These are phyloP conservation scores for Penicillium parvum DNA, from an alignment of 495 filamentous ascomycete species.

Conservation along the genomic window DNA sequence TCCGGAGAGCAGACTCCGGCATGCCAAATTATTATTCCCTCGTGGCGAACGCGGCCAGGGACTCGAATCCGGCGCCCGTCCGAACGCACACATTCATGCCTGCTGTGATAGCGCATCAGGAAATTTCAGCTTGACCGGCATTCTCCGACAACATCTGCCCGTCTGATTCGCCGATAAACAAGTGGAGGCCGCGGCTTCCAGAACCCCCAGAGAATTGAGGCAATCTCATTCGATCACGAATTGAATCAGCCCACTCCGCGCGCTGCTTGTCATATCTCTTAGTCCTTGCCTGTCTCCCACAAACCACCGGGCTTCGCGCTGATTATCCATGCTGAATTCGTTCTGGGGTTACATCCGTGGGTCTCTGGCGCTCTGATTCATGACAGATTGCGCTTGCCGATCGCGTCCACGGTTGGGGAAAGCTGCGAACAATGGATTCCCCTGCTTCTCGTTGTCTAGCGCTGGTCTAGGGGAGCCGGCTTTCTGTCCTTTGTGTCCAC, in stretches of 20 bases:
- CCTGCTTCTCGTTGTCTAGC: conserved; percentile 1
- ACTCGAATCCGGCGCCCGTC: background rate
- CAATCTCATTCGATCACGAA: too few relatives aligned
- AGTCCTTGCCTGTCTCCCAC: background rate
- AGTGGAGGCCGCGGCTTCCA: conserved; percentile 12
- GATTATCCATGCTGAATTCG: conserved; percentile 10
- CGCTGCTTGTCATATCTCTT: conserved; percentile 14
- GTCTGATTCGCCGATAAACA: conserved; percentile 12
- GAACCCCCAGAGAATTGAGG: too few relatives aligned
- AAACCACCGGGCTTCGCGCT: too few relatives aligned
- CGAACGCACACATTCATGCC: conserved; percentile 1
- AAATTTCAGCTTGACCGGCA: conserved; percentile 13
- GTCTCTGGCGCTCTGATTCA: conserved; percentile 1
- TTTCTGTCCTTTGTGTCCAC: conserved; percentile 4
- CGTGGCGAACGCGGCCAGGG: background rate
- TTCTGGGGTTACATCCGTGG: conserved; percentile 35
- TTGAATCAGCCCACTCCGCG: too few relatives aligned
- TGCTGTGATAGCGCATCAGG: background rate
- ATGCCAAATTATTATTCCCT: too few relatives aligned
- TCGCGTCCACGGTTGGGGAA: conserved; percentile 20
- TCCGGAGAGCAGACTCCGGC: conserved; percentile 13
- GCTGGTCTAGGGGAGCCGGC: conserved; percentile 2
- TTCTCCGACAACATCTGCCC: conserved; percentile 6
- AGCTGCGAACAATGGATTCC: background rate
- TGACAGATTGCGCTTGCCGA: conserved; percentile 16